A percentile compares a stretch with the other conserved stretches of the same genome.
Evolutionary conservation across 331 rosid species (phyloP).

Genomic region (Quercus lobata): DNA sequence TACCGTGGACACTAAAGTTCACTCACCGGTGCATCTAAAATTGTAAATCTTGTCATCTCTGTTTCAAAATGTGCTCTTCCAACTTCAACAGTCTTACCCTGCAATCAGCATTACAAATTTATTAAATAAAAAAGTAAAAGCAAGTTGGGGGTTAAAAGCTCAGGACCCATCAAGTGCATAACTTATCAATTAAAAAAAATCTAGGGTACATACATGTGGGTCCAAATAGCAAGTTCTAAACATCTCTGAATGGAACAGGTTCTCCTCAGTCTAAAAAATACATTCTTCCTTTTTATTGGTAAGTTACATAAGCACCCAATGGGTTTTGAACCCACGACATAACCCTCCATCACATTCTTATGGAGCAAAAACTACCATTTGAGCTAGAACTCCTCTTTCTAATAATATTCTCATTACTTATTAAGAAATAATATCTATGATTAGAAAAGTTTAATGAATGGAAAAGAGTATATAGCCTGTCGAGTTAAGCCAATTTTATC

Average conservation of each 20-base stretch:
- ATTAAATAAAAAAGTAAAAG: neutral
- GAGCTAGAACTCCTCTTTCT: neutral
- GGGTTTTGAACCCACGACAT: too few relatives aligned
- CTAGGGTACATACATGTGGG: neutral
- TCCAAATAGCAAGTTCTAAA: slow-evolving; percentile 12
- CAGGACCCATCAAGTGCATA: too few relatives aligned
- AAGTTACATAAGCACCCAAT: too few relatives aligned
- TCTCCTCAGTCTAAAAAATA: neutral
- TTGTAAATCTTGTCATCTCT: slow-evolving; percentile 77
- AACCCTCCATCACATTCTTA: too few relatives aligned
- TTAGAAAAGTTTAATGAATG: neutral
- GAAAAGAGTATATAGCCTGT: neutral
- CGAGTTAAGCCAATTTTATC: neutral
- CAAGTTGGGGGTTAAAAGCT: too few relatives aligned
- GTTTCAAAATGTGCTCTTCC: slow-evolving; percentile 99
- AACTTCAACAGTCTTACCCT: slow-evolving; percentile 99
- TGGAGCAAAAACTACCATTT: too few relatives aligned
- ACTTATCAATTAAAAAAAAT: too few relatives aligned
- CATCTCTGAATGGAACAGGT: slow-evolving; percentile 3
- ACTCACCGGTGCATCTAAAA: slow-evolving; percentile 99
- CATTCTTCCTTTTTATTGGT: too few relatives aligned
- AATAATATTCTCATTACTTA: neutral
- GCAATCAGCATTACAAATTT: slow-evolving; percentile 17
- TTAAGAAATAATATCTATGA: neutral
- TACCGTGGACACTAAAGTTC: slow-evolving; percentile 7